Base-by-base conservation (phyloP, 208 protist genomes). In the Acanthamoeba divionensis region DNA sequence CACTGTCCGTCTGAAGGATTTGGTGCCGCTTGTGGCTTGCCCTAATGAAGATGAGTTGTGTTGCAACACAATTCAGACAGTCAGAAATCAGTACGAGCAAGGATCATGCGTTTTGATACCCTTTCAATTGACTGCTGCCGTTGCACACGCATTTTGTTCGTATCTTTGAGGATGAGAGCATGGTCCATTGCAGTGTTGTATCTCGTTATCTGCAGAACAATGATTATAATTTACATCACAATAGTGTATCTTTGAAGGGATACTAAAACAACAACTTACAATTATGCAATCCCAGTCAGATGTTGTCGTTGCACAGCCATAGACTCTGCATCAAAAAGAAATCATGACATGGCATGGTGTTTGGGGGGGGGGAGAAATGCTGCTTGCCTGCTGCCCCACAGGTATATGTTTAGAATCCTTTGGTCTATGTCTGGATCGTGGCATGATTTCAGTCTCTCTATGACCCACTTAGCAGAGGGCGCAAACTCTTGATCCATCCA, bases 381-480 rank as follows among this genome's bases (percentile, higher is more conserved):
- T 5, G 54, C 54, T n/a, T 52, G 54, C 67, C 67, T 5, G 38
- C 67, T 77, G 50, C 75, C 75, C 75, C 75, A 85, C 50, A 85
- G 7, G 26, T 85, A 85, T n/a, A 85, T 36, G 75, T 85, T 85
- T 21, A 85, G 52, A 31, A 85, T 54, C n/a, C 75, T 47, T 33
- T 57, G 50, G 4, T 6, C 50, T 33, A 85, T 33, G 3, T 47
- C 15, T 13, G 44, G 48, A 33, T 85, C 75, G 9, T 85, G 75
- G 10, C 54, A 33, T 2, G 29, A 18, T 31, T 77, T 33, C n/a
- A 77, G 67, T 6, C 67, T 2, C 12, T 31, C 44, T 10, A 77
- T 18, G 13, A 77, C 6, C 67, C 67, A 77, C 26, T 45, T 31
- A 8, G 24, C 33, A 9, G 33, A 55, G 33, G 33, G 67, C 29